A percentile compares a stretch with the other conserved stretches of the same genome.
Conservation (phyloP, 2,329 filamentous ascomycete species). For the Nigrospora sphaerica region DNA sequence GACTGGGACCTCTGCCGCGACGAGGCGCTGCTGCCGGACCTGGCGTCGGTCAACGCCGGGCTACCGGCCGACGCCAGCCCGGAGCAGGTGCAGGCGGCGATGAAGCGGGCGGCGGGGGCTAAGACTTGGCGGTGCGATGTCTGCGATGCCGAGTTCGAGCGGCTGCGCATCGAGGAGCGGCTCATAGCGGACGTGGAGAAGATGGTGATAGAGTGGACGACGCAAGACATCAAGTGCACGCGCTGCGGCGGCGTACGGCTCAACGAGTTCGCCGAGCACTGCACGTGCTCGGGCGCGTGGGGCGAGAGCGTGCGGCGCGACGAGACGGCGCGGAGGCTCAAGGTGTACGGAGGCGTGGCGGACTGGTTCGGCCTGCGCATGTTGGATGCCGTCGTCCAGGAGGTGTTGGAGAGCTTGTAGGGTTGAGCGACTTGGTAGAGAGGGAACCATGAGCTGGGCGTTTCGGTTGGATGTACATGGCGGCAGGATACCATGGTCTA, state of each 20-base stretch:
- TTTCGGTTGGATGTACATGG: background rate
- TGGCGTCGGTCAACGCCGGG: conserved; percentile 9
- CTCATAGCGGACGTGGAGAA: conserved; percentile 72
- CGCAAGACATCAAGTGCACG: conserved; percentile 80
- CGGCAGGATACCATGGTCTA: background rate
- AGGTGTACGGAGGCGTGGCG: conserved; percentile 68
- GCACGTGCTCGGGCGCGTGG: conserved; percentile 87
- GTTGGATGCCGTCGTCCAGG: conserved; percentile 67
- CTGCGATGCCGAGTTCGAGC: conserved; percentile 69
- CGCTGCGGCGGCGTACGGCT: conserved; percentile 66
- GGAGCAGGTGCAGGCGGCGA: conserved; percentile 6
- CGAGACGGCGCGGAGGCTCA: conserved; percentile 58
- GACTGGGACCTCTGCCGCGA: conserved; percentile 93
- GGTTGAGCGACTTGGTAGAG: background rate
- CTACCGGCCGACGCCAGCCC: conserved; percentile 5
- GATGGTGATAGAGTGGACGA: conserved; percentile 71
- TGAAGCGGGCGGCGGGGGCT: conserved; percentile 18
- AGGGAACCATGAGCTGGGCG: background rate
- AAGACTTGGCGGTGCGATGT: conserved; percentile 68
- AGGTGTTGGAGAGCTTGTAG: conserved; percentile 35
- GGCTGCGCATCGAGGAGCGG: conserved; percentile 76
- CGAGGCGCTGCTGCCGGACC: conserved; percentile 64
- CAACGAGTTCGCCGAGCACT: conserved; percentile 97
- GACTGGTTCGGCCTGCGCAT: conserved; percentile 75
- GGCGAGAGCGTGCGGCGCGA: conserved; percentile 60